Base-by-base conservation (phyloP, 192 early-diverging fungal genomes). In the Coemansia sp. region DNA sequence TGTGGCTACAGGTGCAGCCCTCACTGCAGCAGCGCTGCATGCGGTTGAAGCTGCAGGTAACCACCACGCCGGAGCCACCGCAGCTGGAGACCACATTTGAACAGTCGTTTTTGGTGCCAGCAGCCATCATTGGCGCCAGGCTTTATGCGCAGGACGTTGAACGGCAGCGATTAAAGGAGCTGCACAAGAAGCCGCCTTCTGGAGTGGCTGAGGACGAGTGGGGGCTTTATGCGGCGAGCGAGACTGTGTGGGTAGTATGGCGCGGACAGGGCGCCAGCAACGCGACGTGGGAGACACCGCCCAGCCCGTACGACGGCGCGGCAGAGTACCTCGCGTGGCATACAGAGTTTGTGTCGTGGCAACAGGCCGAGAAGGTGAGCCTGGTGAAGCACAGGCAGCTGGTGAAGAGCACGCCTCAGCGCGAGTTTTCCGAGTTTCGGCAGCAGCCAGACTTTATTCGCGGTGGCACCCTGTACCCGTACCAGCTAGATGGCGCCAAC, bases 401-500 rank as follows among this genome's bases (percentile, higher is more conserved):
- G 27, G 15, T 18, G 26, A 57, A 24, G 33, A 24, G 36, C 21
- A 36, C 3, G 21, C 1, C 21, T n/a, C n/a, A n/a, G 19, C n/a
- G 19, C 15, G 36, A 17, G 37, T 26, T 35, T 17, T 19, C 37
- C 1, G 66, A 76, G 34, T 91, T 91, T 65, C 83, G 84, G 40
- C 63, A 63, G 19, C 90, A 97, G 62, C 92, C 95, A 0, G 72
- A 68, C 14, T 96, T 88, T 67, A 68, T 98, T 26, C 46, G 43
- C 0, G 93, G 91, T 19, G 95, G 95, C 1, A 71, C 85, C 22
- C 81, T 99, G 39, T 85, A 92, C 36, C 91, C 91, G 40, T 95
- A 97, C 69, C 97, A 99, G 78, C 44, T 96, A 10, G 82, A 85
- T n/a, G 95, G 94, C 24, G 70, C 95, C 19, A 93, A 93, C 67